Base-by-base conservation (phyloP, 371 early-diverging fungal genomes). In the Syncephalastrum racemosum region DNA sequence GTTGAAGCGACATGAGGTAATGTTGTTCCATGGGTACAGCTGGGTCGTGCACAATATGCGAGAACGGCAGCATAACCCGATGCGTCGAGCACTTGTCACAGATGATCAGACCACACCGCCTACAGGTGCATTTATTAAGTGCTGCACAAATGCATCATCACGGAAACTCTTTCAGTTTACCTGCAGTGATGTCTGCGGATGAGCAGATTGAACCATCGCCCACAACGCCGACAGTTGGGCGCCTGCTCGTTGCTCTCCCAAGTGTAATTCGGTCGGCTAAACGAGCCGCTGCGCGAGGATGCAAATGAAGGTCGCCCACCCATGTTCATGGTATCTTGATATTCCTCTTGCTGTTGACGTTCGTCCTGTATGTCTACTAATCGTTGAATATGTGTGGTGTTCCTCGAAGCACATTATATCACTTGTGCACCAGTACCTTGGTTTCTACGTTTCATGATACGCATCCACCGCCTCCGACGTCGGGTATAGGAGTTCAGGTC, bases 111-210 rank as follows among this genome's bases (percentile, higher is more conserved):
- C 94, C 92, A 76, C 94, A 93, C 18, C 90, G 86, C 64, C 90
- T 59, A 31, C 2, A 36, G 19, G 16, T 49, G 45, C 1, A 27
- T 49, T 49, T 49, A 48, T 7, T 4, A 16, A 31, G 22, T n/a
- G 14, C 25, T 31, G 36, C 56, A 19, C 42, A 27, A 22, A 20
- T 18, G 3, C 12, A 23, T 49, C 23, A 41, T 20, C 24, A 2
- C 43, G 15, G 13, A 50, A 6, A 6, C 20, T 12, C 7, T 10
- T 24, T 50, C 22, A 12, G 12, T 25, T 10, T 46, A 59, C 59
- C 59, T 83, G 64, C 93, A 92, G 64, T 92, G 93, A 60, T 92
- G 93, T 49, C 91, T 82, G 52, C 93, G 75, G 6, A 90, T 56
- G 24, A 77, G 60, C 20, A 83, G 66, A 1, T 77, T 83, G 60